Evolutionary conservation across 2,329 filamentous ascomycete species (phyloP).

Genomic region (Aureobasidium mangrovei): DNA sequence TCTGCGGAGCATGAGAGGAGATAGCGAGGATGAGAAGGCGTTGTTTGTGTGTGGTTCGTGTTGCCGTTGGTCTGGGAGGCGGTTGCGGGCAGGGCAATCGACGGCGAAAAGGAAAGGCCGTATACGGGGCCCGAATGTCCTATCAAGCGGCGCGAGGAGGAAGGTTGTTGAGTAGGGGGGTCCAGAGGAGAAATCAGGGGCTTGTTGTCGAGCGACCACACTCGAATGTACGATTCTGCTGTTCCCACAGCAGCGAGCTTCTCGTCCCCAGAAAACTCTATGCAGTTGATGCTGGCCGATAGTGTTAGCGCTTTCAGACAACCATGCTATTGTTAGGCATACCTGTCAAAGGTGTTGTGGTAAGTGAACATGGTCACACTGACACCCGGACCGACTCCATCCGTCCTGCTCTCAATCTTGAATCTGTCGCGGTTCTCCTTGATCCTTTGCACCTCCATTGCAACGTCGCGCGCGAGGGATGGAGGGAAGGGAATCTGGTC

Average conservation of each 20-base stretch:
- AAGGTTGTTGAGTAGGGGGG: conserved; percentile 48
- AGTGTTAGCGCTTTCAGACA: conserved; percentile 18
- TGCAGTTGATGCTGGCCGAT: conserved; percentile 63
- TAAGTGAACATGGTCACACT: conserved; percentile 98
- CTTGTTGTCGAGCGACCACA: conserved; percentile 86
- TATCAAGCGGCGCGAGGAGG: conserved; percentile 66
- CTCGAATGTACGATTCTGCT: conserved; percentile 86
- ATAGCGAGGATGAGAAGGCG: conserved; percentile 48
- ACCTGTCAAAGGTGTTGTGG: conserved; percentile 91
- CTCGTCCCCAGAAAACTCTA: conserved; percentile 91
- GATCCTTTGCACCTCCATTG: conserved; percentile 88
- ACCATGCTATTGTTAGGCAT: not conserved
- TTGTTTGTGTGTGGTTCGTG: conserved; percentile 32
- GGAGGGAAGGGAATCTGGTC: conserved; percentile 78
- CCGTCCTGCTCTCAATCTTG: conserved; percentile 73
- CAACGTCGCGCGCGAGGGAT: conserved; percentile 79
- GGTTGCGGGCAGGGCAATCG: conserved; percentile 39
- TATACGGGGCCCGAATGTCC: conserved; percentile 89
- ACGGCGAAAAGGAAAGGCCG: conserved; percentile 78
- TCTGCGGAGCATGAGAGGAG: conserved; percentile 84
- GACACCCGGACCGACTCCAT: conserved; percentile 71
- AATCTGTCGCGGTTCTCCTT: conserved; percentile 90
- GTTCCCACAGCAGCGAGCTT: conserved; percentile 81
- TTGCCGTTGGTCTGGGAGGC: conserved; percentile 31
- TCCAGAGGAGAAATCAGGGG: conserved; percentile 61